Base-by-base conservation (phyloP, 768 basidiomycete species). In the Rhodotorula kratochvilovae region DNA sequence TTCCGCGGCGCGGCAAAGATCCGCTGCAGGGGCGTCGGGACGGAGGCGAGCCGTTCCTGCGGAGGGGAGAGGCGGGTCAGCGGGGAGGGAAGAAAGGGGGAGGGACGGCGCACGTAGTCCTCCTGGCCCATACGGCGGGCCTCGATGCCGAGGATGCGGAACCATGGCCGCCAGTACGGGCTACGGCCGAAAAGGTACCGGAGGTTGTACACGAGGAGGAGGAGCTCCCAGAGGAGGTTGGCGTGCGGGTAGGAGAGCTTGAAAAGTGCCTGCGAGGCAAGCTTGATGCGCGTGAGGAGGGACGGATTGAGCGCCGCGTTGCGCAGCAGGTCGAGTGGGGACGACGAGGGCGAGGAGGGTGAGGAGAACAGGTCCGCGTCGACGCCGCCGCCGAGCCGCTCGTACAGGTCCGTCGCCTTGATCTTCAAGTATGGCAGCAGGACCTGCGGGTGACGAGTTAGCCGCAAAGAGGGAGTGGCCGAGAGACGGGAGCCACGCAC, bases 111-210 rank as follows among this genome's bases (percentile, higher is more conserved):
- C 43, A 74, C 91, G 72, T 90, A 85, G 79, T 93, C 92, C 62
- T 90, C 90, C 33, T 87, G 81, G 39, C 87, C 86, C 65, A 93
- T 83, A 54, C 96, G 85, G 48, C 90, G 87, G 25, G 97, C 81
- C 76, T 91, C 89, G 13, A 95, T 83, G 12, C 91, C 89, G 55
- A 93, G 85, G 89, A 89, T 90, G 33, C 85, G 83, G 61, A 96
- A 82, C 94, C 94, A 98, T 21, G 95, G 93, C 75, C 94, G 86
- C 80, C 95, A 92, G 78, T 87, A 89, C 11, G 88, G 85, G 27
- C 89, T 91, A 80, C 84, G 85, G 72, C 92, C 91, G 77, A 96
- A 97, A 23, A 97, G 84, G 81, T 96, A 98, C 23, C 88, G 87
- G 58, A 97, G 81, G 79, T 96, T 97, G 83, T 87, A 92, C 8